Evolutionary conservation across 176 grass and related monocot genomes (phyloP), one percentile per base, ranked within the genome.

Genomic region (Avena eriantha): DNA sequence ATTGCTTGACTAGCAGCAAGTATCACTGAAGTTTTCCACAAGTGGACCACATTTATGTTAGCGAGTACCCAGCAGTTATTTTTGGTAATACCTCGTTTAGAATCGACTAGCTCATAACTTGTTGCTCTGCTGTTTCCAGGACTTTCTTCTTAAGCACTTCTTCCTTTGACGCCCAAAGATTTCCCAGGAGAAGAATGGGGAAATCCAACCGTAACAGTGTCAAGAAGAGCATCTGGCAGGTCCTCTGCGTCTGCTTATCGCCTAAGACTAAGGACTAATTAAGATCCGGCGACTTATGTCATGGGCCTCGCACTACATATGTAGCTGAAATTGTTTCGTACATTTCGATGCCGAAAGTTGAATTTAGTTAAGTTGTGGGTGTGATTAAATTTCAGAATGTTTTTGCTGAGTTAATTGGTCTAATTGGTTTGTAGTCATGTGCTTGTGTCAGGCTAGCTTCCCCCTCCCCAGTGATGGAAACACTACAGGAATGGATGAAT

Each of bases 191-290:
- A 60, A 15, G 6, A 49, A 86, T 90, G 88, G 83, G 21, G 17
- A 59, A 60, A 15, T 4, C 33, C 2, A 82, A 78, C 13, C 89
- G 73, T 29, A 87, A 87, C 89, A 74, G 26, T 3, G 84, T 90
- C 79, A 87, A 90, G 89, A 90, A 26, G 80, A 90, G 89, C 84
- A 90, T 90, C 63, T 90, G 84, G 89, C 21, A 83, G 55, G 0
- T 79, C 45, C 73, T 90, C 5, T 90, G 88, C 34, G 79, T 79
- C 22, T 90, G 89, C 4, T 55, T 45, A 15, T 53, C 54, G 18
- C 88, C 88, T 26, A n/a, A 72, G 79, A 82, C 88, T 12, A 83
- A 0, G 0, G 66, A 73, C 17, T 90, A 46, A 69, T 67, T 33
- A 1, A 35, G 47, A 48, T 60, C 54, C 34, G 18, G 51, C 34